These are phyloP conservation scores for Anthracocystis setariae DNA, from an alignment of 1,284 basidiomycete genomes.

Conservation along the genomic window DNA sequence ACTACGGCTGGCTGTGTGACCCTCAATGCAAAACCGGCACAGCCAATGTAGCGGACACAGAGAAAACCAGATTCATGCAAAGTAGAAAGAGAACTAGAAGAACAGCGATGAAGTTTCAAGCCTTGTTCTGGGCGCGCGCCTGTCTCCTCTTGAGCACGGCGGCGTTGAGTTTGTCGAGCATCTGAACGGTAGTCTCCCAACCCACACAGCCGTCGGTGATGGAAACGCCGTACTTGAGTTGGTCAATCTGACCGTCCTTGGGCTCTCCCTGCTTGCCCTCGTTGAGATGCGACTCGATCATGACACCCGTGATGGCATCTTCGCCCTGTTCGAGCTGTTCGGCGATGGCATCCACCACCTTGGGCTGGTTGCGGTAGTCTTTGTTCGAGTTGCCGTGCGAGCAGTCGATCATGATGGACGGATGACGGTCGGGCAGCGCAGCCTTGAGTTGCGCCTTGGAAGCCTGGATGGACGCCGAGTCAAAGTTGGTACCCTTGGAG, in stretches of 20 bases:
- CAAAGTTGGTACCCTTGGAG: conserved; percentile 71
- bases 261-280: conserved; percentile 69
- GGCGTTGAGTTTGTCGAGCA: conserved; percentile 67
- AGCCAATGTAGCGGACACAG: background rate
- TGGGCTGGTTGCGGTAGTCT: conserved; percentile 67
- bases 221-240: conserved; percentile 66
- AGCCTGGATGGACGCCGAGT: conserved; percentile 77
- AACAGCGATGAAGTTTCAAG: conserved; percentile 14
- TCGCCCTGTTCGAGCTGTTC: conserved; percentile 82
- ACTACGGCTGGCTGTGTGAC: no score
- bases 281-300: conserved; percentile 94
- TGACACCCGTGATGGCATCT: conserved; percentile 86
- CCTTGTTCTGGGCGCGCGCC: conserved; percentile 12
- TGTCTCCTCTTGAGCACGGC: conserved; percentile 48
- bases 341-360: conserved; percentile 78
- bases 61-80: conserved; percentile 2
- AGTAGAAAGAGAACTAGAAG: background rate
- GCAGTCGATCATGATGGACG: conserved; percentile 67
- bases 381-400: conserved; percentile 67
- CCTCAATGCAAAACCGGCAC: no score
- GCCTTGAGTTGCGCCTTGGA: conserved; percentile 77
- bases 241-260: conserved; percentile 59
- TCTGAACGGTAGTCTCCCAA: conserved; percentile 78
- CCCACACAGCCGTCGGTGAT: conserved; percentile 79
- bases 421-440: conserved; percentile 55